phyloP scores from a whole-genome alignment of 2,329 filamentous ascomycete genomes.

The Beauveria sp. region DNA sequence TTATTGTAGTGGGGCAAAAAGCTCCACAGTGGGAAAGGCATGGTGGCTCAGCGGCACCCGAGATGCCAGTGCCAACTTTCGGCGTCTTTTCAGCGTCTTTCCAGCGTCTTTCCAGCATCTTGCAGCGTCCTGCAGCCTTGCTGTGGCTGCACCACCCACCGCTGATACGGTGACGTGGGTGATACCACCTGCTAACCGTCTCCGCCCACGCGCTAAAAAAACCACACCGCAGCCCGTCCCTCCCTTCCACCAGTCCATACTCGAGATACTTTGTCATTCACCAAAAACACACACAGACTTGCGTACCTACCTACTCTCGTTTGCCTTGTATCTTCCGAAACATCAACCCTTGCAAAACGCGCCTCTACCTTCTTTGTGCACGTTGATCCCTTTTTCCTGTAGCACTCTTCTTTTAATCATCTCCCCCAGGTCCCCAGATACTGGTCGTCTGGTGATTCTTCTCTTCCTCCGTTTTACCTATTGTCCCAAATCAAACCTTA shows the following conservation, averaged over 20 bases:
- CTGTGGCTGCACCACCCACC: no score
- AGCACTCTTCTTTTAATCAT: not conserved
- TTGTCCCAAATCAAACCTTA: not conserved
- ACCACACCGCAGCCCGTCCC: not conserved
- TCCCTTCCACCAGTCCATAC: not conserved
- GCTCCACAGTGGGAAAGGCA: constrained; percentile 17
- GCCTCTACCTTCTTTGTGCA: constrained; percentile 11
- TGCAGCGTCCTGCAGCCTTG: no score
- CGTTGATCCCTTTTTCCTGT: constrained; percentile 8
- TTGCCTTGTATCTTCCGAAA: constrained; percentile 9
- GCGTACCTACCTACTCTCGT: not conserved
- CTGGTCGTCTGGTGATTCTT: not conserved
- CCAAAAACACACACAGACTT: not conserved
- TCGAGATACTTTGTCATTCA: not conserved
- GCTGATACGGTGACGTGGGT: no score
- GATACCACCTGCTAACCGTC: not conserved
- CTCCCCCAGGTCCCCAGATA: not conserved
- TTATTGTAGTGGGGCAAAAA: not conserved
- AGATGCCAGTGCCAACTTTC: no score
- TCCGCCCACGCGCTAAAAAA: not conserved
- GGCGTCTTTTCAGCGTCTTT: no score
- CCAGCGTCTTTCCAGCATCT: no score
- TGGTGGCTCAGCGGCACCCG: constrained; percentile 22
- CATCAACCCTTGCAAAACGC: constrained; percentile 10
- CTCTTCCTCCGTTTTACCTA: constrained; percentile 10